Percentiles rank a stretch among this genome's conserved stretches.
These are phyloP conservation scores for Pholiota molesta DNA, from an alignment of 768 basidiomycete genomes.

Conservation along the genomic window DNA sequence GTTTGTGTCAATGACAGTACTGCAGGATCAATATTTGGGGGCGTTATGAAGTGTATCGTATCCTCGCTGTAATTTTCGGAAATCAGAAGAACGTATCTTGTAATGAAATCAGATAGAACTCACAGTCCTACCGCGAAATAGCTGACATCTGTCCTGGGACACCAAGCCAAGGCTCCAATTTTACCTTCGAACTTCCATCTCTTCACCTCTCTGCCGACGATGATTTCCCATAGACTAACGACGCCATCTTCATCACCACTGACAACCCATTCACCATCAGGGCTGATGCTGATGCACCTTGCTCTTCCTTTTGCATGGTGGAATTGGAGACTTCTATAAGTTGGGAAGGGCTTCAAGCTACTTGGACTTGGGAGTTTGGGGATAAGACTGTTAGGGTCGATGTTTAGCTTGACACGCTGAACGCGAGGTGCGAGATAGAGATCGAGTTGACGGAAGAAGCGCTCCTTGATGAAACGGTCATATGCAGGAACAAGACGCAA, in stretches of 20 bases:
- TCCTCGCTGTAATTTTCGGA: conserved; percentile 63
- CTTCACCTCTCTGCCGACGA: conserved; percentile 86
- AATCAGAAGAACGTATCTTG: conserved; percentile 11
- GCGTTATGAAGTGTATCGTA: conserved; percentile 76
- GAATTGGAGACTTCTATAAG: conserved; percentile 74
- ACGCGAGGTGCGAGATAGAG: conserved; percentile 95
- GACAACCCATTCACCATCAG: conserved; percentile 88
- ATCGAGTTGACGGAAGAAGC: conserved; percentile 93
- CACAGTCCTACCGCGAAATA: conserved; percentile 83
- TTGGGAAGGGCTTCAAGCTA: conserved; percentile 94
- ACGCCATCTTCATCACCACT: conserved; percentile 90
- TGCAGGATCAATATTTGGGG: conserved; percentile 71
- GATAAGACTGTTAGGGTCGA: conserved; percentile 88
- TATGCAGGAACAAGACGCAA: conserved; percentile 93
- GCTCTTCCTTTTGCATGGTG: conserved; percentile 68
- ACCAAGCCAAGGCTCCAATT: conserved; percentile 91
- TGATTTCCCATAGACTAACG: conserved; percentile 90
- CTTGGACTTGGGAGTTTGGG: conserved; percentile 93
- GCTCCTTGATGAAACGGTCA: conserved; percentile 88
- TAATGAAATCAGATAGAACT: conserved; percentile 35
- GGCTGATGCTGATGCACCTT: conserved; percentile 78
- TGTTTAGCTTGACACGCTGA: conserved; percentile 83
- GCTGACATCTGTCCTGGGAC: conserved; percentile 79
- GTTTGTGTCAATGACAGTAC: conserved; percentile 61
- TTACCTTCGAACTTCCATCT: conserved; percentile 82